phyloP scores from a whole-genome alignment of 208 protist species.

The Lotmaria passim region DNA sequence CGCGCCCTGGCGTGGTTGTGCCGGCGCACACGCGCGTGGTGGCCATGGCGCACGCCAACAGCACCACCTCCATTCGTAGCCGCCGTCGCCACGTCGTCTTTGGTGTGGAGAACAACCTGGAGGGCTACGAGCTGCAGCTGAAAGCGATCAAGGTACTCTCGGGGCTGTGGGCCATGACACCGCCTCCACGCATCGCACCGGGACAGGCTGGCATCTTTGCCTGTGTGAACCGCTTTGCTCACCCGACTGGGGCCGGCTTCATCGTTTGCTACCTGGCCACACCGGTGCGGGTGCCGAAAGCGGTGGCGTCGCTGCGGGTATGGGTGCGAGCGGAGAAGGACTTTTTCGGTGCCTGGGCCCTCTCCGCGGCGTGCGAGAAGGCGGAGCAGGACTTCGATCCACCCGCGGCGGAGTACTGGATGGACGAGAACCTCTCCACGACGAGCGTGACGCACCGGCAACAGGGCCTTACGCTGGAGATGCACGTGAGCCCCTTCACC shows the following conservation, averaged over 20 bases:
- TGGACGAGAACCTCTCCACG: slow-evolving; percentile 31
- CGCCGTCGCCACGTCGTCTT: slow-evolving; percentile 69
- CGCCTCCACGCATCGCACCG: slow-evolving; percentile 45
- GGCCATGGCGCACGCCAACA: slow-evolving; percentile 56
- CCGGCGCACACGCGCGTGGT: slow-evolving; percentile 65
- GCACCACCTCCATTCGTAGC: slow-evolving; percentile 39
- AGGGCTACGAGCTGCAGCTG: slow-evolving; percentile 53
- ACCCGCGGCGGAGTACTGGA: slow-evolving; percentile 49
- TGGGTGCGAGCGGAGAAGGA: slow-evolving; percentile 68
- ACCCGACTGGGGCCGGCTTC: slow-evolving; percentile 79
- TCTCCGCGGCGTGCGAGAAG: slow-evolving; percentile 44
- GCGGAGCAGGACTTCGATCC: slow-evolving; percentile 44
- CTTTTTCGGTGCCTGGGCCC: slow-evolving; percentile 55
- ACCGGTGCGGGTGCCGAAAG: slow-evolving; percentile 12
- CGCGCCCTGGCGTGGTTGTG: slow-evolving; percentile 57
- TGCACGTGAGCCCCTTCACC: slow-evolving; percentile 41
- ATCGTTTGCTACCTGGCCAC: slow-evolving; percentile 70
- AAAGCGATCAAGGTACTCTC: slow-evolving; percentile 62
- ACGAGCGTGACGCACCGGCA: slow-evolving; percentile 38
- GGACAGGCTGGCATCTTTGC: slow-evolving; percentile 56
- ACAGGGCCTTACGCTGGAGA: slow-evolving; percentile 46
- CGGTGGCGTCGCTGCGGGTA: slow-evolving; percentile 43
- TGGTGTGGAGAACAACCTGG: slow-evolving; percentile 52
- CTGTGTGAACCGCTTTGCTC: slow-evolving; percentile 71
- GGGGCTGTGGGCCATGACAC: slow-evolving; percentile 73